These are phyloP conservation scores for Talaromyces albobiverticillius DNA, from an alignment of 2,329 filamentous ascomycete genomes.

Conservation along the genomic window DNA sequence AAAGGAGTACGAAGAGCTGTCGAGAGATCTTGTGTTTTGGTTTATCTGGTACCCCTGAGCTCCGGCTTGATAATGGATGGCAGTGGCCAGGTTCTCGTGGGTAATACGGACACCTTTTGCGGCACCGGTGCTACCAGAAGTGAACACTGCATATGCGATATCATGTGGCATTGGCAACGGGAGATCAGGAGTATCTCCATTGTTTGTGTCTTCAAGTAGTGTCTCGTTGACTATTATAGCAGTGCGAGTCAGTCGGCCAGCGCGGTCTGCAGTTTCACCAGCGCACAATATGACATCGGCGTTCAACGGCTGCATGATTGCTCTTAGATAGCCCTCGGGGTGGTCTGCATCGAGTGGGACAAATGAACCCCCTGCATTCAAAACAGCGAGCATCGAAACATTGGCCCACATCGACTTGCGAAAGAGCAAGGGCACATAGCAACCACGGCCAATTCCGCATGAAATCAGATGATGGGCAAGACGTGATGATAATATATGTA, in stretches of 20 bases:
- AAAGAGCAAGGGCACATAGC: slow-evolving; percentile 12
- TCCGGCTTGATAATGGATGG: slow-evolving; percentile 49
- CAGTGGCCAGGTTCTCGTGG: slow-evolving; percentile 47
- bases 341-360: slow-evolving; percentile 8
- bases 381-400: slow-evolving; percentile 10
- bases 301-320: background rate
- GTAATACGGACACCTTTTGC: slow-evolving; percentile 5
- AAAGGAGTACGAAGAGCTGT: slow-evolving; percentile 53
- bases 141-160: slow-evolving; percentile 7
- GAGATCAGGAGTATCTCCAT: background rate
- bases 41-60: slow-evolving; percentile 47
- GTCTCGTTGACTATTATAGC: background rate
- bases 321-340: no score
- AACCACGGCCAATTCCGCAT: slow-evolving; percentile 27
- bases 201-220: background rate
- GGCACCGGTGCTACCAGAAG: slow-evolving; percentile 10
- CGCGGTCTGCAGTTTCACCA: background rate
- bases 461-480: no score
- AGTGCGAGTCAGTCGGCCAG: background rate
- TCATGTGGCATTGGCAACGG: background rate
- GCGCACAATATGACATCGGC: background rate
- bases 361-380: slow-evolving; percentile 7
- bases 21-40: slow-evolving; percentile 56
- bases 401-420: slow-evolving; percentile 10
- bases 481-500: no score